Evolutionary conservation across 768 basidiomycete species (phyloP).

Genomic region (Cytidiella melzeri): DNA sequence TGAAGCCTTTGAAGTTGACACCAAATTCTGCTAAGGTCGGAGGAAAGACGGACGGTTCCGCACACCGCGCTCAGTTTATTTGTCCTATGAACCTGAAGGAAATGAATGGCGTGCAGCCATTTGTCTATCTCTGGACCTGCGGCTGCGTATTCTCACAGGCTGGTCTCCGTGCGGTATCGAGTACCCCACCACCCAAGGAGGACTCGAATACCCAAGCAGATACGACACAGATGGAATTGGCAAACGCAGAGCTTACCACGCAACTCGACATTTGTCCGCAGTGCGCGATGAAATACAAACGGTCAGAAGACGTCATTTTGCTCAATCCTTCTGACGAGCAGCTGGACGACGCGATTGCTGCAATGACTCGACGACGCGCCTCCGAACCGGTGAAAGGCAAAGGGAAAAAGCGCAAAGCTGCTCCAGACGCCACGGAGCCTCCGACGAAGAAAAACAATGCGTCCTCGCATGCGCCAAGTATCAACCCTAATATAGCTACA

Average conservation of each 20-base stretch:
- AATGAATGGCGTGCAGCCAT: constrained; percentile 88
- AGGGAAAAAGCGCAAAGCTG: constrained; percentile 59
- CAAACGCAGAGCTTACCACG: constrained; percentile 17
- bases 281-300: constrained; percentile 66
- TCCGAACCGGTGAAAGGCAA: constrained; percentile 47
- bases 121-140: constrained; percentile 80
- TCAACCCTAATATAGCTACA: constrained; percentile 48
- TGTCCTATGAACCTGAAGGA: constrained; percentile 92
- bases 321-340: constrained; percentile 73
- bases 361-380: constrained; percentile 53
- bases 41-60: constrained; percentile 33
- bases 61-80: constrained; percentile 65
- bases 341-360: constrained; percentile 47
- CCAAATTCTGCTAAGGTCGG: constrained; percentile 44
- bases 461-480: constrained; percentile 28
- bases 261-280: constrained; percentile 66
- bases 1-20: constrained; percentile 78
- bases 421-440: constrained; percentile 26
- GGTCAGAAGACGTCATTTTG: constrained; percentile 43
- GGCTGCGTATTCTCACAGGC: constrained; percentile 90
- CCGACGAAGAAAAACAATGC: constrained; percentile 35
- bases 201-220: constrained; percentile 19
- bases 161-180: constrained; percentile 63
- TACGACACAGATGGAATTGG: constrained; percentile 20
- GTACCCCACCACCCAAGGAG: constrained; percentile 25